Evolutionary conservation across 441 rosid genomes (phyloP).

Genomic region (Populus hybrid): DNA sequence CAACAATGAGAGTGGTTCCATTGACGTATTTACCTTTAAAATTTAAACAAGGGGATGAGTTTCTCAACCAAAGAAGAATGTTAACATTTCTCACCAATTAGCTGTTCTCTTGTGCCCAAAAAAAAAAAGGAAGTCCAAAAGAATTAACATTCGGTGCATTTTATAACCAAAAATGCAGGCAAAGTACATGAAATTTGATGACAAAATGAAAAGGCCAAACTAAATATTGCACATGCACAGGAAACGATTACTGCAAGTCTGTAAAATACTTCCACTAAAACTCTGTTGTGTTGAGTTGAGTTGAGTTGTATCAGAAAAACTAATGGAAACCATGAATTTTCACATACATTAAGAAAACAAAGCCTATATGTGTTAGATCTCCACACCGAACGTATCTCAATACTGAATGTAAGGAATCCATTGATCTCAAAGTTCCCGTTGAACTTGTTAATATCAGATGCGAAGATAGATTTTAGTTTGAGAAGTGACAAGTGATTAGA

Average conservation of each 20-base stretch:
- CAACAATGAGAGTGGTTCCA: slow-evolving; percentile 62
- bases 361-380: not conserved
- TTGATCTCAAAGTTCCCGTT: not conserved
- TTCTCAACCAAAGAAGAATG: not conserved
- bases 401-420: not conserved
- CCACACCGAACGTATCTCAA: no score
- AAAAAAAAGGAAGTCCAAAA: not conserved
- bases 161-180: not conserved
- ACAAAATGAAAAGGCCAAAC: not conserved
- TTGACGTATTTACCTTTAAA: slow-evolving; percentile 71
- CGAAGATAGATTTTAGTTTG: not conserved
- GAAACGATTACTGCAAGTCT: not conserved
- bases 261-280: not conserved
- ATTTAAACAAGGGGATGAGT: not conserved
- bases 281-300: not conserved
- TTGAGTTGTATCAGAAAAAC: not conserved
- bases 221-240: not conserved
- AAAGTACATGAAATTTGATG: not conserved
- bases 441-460: not conserved
- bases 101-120: not conserved
- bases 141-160: not conserved
- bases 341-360: not conserved
- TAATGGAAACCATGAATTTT: not conserved
- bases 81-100: no score
- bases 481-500: not conserved